Percentiles rank a stretch among this genome's conserved stretches.
Evolutionary conservation across 2,329 filamentous ascomycete genomes (phyloP).

Genomic region (Fusarium fujikuroi): DNA sequence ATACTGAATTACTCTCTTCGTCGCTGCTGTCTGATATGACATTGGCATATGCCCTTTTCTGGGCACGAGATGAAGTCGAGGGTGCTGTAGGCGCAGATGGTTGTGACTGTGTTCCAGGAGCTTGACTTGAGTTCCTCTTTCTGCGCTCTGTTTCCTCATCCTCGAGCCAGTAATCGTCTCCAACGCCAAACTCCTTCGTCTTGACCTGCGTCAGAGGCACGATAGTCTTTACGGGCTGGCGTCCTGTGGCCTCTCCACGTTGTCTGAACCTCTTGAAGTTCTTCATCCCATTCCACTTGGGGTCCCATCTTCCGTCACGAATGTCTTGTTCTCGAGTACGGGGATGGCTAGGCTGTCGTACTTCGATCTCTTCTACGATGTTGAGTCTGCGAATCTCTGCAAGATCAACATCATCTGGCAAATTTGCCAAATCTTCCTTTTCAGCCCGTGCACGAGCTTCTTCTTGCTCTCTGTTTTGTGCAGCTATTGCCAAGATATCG

Average conservation of each 20-base stretch:
- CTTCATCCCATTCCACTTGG: constrained; percentile 90
- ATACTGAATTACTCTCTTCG: constrained; percentile 38
- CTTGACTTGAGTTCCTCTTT: constrained; percentile 44
- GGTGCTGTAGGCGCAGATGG: constrained; percentile 18
- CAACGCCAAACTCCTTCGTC: constrained; percentile 77
- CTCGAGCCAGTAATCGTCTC: constrained; percentile 81
- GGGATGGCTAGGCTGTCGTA: constrained; percentile 56
- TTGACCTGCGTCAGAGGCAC: constrained; percentile 77
- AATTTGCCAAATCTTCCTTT: constrained; percentile 62
- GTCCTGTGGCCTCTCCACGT: constrained; percentile 61
- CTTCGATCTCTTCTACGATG: constrained; percentile 79
- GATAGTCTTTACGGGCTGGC: constrained; percentile 65
- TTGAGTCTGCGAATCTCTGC: constrained; percentile 78
- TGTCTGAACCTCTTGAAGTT: constrained; percentile 92
- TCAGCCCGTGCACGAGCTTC: constrained; percentile 70
- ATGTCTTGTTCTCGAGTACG: constrained; percentile 60
- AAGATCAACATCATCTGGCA: constrained; percentile 74
- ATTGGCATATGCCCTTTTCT: constrained; percentile 39
- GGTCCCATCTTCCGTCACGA: constrained; percentile 77
- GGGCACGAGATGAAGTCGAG: constrained; percentile 7
- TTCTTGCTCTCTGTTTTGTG: constrained; percentile 70
- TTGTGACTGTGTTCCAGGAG: constrained; percentile 36
- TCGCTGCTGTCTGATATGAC: constrained; percentile 54
- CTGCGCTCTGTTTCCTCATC: constrained; percentile 53
- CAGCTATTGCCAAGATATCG: constrained; percentile 75